Percentiles rank a stretch among this genome's conserved stretches.
phyloP scores from a whole-genome alignment of 441 rosid genomes.

The Mallotus japonicus region DNA sequence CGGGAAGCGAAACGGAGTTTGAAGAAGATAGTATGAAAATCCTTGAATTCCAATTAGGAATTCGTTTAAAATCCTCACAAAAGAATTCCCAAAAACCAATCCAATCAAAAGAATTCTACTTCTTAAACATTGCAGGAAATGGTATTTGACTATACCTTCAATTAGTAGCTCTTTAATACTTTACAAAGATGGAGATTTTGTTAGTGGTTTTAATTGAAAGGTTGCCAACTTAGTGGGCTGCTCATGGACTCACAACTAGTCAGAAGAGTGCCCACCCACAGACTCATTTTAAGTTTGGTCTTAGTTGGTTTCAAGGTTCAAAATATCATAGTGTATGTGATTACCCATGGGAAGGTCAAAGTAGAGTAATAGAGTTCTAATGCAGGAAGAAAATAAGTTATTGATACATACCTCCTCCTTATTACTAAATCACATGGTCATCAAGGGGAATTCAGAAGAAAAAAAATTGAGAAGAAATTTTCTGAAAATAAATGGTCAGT shows the following conservation, averaged over 20 bases:
- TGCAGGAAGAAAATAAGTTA: constrained; percentile 6
- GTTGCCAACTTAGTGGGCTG: no score
- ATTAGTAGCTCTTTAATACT: no score
- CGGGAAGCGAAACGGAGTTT: no score
- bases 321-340: not conserved
- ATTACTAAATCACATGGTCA: constrained; percentile 15
- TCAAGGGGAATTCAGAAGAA: constrained; percentile 1
- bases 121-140: constrained; percentile 40
- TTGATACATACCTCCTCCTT: constrained; percentile 6
- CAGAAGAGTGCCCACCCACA: constrained; percentile 8
- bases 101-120: not conserved
- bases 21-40: no score
- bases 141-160: constrained; percentile 38
- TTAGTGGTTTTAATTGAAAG: no score
- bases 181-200: no score
- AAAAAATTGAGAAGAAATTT: not conserved
- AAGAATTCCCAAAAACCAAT: no score
- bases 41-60: no score
- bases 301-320: constrained; percentile 30
- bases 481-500: constrained; percentile 9
- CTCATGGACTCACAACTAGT: no score
- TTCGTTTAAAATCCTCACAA: no score
- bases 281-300: constrained; percentile 20
- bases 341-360: constrained; percentile 16
- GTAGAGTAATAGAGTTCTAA: constrained; percentile 15